Base-by-base conservation (phyloP, 2,329 filamentous ascomycete genomes). In the Penicillium sclerotigenum region DNA sequence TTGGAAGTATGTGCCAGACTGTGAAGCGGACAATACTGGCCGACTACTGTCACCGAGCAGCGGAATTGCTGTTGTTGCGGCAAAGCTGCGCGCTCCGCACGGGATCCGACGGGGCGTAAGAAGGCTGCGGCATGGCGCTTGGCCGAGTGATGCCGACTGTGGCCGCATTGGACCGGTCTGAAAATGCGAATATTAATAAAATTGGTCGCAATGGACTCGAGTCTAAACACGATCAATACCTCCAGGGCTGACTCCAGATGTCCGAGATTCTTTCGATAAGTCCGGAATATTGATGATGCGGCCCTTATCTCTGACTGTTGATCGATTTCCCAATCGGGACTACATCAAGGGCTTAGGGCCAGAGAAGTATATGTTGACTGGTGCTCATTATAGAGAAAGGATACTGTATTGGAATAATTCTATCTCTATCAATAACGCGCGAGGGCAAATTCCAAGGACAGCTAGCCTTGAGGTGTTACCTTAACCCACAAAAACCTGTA, bases 401-500 rank as follows among this genome's bases (percentile, higher is more conserved):
- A 42, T 24, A 10, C 18, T 26, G 5, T n/a, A 4, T 34, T 51
- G 16, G 16, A 34, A 18, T 26, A 14, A 18, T 34, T 11, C 9
- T 41, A 16, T 28, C 1, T 24, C 8, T 34, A 13, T 20, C 0
- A 2, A 28, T 9, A 14, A 48, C 10, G 11, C 13, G 16, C 1
- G 14, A 18, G 7, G 4, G 4, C 10, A 18, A 28, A 7, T 1
- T 5, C 10, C n/a, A 50, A 22, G n/a, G 4, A 6, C 5, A 2
- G 11, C 4, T 4, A 3, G 16, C 2, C 16, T 16, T 10, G 4
- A 18, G 11, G 9, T 16, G 13, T 11, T 9, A 34, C 2, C 38
- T 65, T 42, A 75, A 16, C 61, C 64, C 28, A 81, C 69, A 59
- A 81, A 87, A 5, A 91, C 72, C 69, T 87, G 86, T 40, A 95